Conservation (phyloP, 1,139 yeast species). For the Zygoascus hellenicus region DNA sequence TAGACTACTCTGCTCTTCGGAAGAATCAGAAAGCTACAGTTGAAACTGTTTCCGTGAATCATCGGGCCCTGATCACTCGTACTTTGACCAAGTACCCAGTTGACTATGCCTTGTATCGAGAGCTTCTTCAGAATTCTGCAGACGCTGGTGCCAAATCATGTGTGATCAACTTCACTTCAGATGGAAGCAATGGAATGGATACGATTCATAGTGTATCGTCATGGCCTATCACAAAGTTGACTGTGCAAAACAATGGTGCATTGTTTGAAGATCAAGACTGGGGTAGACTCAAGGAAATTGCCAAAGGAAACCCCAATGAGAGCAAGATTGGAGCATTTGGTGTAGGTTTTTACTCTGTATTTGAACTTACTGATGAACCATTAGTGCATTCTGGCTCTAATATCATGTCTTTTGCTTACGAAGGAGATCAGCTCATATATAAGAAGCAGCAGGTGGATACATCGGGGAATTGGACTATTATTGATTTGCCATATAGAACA, state of each 20-base stretch:
- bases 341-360: slow-evolving; percentile 97
- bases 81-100: slow-evolving; percentile 40
- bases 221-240: slow-evolving; percentile 29
- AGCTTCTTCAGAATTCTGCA: slow-evolving; percentile 39
- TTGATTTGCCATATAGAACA: slow-evolving; percentile 36
- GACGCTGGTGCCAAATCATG: slow-evolving; percentile 38
- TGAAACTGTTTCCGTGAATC: slow-evolving; percentile 37
- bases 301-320: slow-evolving; percentile 64
- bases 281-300: slow-evolving; percentile 38
- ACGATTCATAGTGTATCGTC: slow-evolving; percentile 26
- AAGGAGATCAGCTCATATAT: slow-evolving; percentile 38
- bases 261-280: slow-evolving; percentile 37
- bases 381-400: slow-evolving; percentile 37
- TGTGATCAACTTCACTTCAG: slow-evolving; percentile 28
- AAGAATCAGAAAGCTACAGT: slow-evolving; percentile 16
- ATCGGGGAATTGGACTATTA: slow-evolving; percentile 32
- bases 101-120: slow-evolving; percentile 38
- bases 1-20: slow-evolving; percentile 1
- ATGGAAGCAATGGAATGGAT: slow-evolving; percentile 7
- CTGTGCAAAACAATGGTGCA: slow-evolving; percentile 35
- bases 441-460: slow-evolving; percentile 24
- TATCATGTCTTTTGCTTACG: slow-evolving; percentile 37
- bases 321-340: slow-evolving; percentile 99
- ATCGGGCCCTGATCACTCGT: slow-evolving; percentile 37
- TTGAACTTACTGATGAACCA: slow-evolving; percentile 84